Evolutionary conservation across 129 eudicot species (phyloP).

Genomic region (Cynara cardunculus): DNA sequence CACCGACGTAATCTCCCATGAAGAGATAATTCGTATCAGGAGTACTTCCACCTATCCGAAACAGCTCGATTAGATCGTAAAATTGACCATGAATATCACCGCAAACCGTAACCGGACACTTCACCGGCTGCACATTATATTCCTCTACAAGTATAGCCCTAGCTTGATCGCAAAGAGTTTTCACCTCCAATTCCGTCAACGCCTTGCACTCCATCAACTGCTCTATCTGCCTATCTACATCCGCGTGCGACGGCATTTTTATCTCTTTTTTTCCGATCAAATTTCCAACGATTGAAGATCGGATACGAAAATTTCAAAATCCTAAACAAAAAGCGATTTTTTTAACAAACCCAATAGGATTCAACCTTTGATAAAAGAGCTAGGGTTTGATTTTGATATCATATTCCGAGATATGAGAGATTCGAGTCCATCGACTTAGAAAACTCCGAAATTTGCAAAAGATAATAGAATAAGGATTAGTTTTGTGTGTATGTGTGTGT

Average conservation of each 20-base stretch:
- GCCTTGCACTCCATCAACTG: conserved; percentile 95
- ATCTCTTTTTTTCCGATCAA: not conserved
- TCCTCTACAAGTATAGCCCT: conserved; percentile 86
- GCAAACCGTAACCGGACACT: conserved; percentile 86
- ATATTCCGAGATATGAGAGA: conserved; percentile 8
- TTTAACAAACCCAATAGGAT: conserved; percentile 7
- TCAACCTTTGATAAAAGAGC: not conserved
- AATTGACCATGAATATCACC: conserved; percentile 88
- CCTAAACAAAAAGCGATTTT: not conserved
- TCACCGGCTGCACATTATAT: conserved; percentile 90
- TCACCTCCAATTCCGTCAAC: conserved; percentile 73
- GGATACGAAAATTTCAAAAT: conserved; percentile 11
- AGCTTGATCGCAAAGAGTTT: conserved; percentile 73
- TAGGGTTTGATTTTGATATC: conserved; percentile 41
- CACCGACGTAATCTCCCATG: conserved; percentile 96
- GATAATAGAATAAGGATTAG: not conserved
- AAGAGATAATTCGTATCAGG: conserved; percentile 92
- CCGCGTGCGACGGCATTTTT: conserved; percentile 70
- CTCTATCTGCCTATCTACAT: conserved; percentile 73
- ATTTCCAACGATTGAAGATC: conserved; percentile 25
- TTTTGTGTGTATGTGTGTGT: conserved; percentile 2
- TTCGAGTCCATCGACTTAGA: conserved; percentile 28
- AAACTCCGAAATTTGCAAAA: conserved; percentile 10
- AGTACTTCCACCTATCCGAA: conserved; percentile 69
- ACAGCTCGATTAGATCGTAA: conserved; percentile 78